Percentiles rank a stretch among this genome's conserved stretches.
Conservation (phyloP, 2,329 filamentous ascomycete genomes). For the Fusarium avenaceum region DNA sequence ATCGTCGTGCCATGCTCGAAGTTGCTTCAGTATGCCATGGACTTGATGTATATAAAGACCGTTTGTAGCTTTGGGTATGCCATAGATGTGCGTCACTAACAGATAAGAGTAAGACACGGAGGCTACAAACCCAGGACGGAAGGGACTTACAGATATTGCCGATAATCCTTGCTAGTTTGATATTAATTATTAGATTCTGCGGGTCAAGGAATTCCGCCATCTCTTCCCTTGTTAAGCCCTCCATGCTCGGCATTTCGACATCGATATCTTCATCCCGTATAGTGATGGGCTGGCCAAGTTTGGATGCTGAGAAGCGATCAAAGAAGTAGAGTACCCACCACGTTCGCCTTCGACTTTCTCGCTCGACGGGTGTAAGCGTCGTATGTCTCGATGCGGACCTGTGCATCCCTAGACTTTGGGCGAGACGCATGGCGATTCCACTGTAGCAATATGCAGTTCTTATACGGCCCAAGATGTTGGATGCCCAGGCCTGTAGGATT, state of each 20-base stretch:
- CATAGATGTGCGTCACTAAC: conserved; percentile 49
- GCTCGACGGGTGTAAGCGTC: conserved; percentile 40
- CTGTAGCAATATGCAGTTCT: conserved; percentile 52
- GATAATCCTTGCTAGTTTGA: conserved; percentile 50
- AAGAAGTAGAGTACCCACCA: conserved; percentile 55
- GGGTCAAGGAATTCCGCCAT: conserved; percentile 51
- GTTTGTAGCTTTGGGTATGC: conserved; percentile 48
- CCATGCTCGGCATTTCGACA: conserved; percentile 51
- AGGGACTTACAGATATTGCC: conserved; percentile 44
- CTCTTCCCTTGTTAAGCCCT: conserved; percentile 48
- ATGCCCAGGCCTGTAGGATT: conserved; percentile 44
- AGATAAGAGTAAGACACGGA: neutral
- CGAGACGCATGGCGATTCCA: conserved; percentile 55
- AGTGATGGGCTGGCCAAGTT: conserved; percentile 52
- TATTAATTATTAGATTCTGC: conserved; percentile 48
- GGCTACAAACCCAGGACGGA: accelerated
- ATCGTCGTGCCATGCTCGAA: conserved; percentile 49
- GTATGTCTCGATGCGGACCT: conserved; percentile 48
- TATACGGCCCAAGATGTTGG: conserved; percentile 54
- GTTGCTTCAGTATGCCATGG: conserved; percentile 48
- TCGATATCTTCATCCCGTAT: conserved; percentile 53
- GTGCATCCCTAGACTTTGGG: conserved; percentile 59
- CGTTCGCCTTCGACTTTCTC: conserved; percentile 47
- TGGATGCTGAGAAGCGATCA: conserved; percentile 52
- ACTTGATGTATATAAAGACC: conserved; percentile 50